Evolutionary conservation across 352 stramenopile species (phyloP), one percentile per base, ranked within the genome.

Genomic region (Nothophytophthora sp.): DNA sequence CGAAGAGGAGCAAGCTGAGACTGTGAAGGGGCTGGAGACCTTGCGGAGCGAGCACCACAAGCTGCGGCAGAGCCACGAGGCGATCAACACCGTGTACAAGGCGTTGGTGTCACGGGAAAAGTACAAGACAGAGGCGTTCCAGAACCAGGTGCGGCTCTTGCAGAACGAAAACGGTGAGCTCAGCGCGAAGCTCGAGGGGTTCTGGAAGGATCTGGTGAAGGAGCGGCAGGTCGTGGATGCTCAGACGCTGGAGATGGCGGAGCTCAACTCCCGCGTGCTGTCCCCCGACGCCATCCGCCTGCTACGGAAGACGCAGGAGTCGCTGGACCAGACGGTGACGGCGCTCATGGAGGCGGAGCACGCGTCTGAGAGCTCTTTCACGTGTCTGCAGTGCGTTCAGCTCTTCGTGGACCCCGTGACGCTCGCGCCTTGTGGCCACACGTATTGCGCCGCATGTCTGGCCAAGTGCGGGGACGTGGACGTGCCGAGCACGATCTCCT

Each of bases 81-180:
- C n/a, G n/a, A n/a, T n/a, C n/a, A n/a, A n/a, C n/a, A n/a, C 55
- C 8, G 79, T 76, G 30, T 85, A 82, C 52, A 81, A 79, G 51
- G 79, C 67, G 34, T 55, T 83, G 15, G 50, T 83, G 11, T 81
- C 79, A 23, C 81, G 79, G 52, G 58, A 67, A 22, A 76, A 81
- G 43, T 90, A 90, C 69, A 88, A 90, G 44, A 85, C 79, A 4
- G 79, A 90, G 46, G 82, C 79, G 3, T 90, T 90, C 52, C 76
- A 88, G 48, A 86, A 58, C 45, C 79, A 88, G 50, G 52, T 85
- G 28, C 74, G 69, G 34, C 53, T 90, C 10, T 40, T 90, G 24
- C 79, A 86, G 42, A 81, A 83, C 41, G 79, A 90, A 49, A 90
- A 88, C 50, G 56, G 47, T 15, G 76, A 86, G 49, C 50, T 90